These are phyloP conservation scores for Trichoderma gamsii DNA, from an alignment of 495 filamentous ascomycete genomes.

Conservation along the genomic window DNA sequence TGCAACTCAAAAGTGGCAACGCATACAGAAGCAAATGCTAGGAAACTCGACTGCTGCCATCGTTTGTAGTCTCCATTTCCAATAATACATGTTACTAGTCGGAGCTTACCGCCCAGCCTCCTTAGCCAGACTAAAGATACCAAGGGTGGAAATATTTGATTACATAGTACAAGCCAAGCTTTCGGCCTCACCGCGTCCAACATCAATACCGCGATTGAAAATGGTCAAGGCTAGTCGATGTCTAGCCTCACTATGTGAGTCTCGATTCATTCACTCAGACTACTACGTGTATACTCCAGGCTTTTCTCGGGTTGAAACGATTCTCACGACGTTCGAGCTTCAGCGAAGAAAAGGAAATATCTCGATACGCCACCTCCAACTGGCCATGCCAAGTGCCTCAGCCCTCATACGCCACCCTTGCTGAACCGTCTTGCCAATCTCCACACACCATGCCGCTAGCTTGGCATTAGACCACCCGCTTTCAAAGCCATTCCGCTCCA, in stretches of 20 bases:
- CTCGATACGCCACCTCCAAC: background rate
- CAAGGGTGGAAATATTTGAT: background rate
- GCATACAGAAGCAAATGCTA: background rate
- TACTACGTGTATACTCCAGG: background rate
- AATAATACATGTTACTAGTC: background rate
- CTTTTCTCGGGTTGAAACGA: background rate
- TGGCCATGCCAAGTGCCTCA: background rate
- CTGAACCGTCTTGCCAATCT: background rate
- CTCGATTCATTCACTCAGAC: background rate
- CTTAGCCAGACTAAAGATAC: background rate
- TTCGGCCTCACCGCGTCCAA: background rate
- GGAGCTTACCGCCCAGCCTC: background rate
- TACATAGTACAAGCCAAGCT: background rate
- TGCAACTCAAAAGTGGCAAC: background rate
- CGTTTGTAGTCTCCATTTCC: background rate
- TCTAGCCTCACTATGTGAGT: background rate
- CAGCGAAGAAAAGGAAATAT: background rate
- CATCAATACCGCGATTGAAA: background rate
- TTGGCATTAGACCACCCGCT: conserved; percentile 1
- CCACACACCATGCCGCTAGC: conserved; percentile 4
- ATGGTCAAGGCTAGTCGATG: background rate
- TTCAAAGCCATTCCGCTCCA: background rate
- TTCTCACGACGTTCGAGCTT: background rate
- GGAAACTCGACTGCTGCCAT: background rate
- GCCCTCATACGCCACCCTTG: background rate